Conservation (phyloP, 352 stramenopile species). For the Pythium volutum region DNA sequence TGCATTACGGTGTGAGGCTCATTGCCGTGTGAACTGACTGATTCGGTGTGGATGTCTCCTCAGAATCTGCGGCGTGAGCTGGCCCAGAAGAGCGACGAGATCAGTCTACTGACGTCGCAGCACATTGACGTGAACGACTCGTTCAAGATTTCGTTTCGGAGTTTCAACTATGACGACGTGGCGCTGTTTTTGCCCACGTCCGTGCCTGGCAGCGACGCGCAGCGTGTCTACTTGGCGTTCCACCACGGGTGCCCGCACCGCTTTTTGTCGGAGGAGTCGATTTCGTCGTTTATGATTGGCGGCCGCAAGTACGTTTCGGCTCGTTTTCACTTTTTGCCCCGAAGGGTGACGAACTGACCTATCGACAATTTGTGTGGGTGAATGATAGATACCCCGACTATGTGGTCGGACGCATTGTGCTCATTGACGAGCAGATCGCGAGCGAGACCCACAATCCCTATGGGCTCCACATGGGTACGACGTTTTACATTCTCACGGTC, state of each 20-base stretch:
- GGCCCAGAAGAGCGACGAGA: constrained; percentile 52
- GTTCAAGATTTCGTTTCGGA: constrained; percentile 87
- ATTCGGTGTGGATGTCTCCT: background rate
- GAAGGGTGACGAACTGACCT: background rate
- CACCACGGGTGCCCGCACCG: constrained; percentile 82
- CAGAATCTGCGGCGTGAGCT: constrained; percentile 51
- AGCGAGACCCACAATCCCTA: constrained; percentile 82
- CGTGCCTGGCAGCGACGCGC: constrained; percentile 61
- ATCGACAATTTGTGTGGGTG: background rate
- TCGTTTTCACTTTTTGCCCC: background rate
- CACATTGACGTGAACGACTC: constrained; percentile 48
- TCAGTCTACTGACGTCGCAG: constrained; percentile 59
- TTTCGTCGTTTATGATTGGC: constrained; percentile 83
- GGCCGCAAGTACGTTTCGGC: constrained; percentile 55
- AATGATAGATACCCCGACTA: constrained; percentile 81
- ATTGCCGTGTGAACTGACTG: background rate
- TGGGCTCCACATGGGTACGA: constrained; percentile 67
- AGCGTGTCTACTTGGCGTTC: constrained; percentile 85
- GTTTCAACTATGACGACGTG: constrained; percentile 79
- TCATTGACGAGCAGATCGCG: constrained; percentile 85
- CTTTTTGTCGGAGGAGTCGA: constrained; percentile 86
- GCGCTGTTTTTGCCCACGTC: constrained; percentile 84
- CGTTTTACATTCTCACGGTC: constrained; percentile 86
- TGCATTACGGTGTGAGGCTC: background rate
- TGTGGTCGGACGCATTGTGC: constrained; percentile 82